These are phyloP conservation scores for Dendrobium chrysotoxum DNA, from an alignment of 106 monocot species.

Conservation along the genomic window DNA sequence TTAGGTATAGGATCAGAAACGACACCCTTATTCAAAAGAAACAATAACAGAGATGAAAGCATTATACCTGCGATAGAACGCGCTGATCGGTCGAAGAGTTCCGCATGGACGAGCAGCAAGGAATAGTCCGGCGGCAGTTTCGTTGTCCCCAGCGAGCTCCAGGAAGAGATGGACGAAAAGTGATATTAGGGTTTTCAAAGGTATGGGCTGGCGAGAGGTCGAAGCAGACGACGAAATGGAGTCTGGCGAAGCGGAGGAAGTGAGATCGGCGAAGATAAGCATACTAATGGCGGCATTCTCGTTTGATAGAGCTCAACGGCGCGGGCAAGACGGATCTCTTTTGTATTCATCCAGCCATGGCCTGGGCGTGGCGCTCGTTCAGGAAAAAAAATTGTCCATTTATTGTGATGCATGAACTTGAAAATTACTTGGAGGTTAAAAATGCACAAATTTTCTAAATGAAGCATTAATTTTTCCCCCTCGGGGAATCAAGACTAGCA, in stretches of 20 bases:
- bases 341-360: too few relatives aligned
- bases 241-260: background rate
- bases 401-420: too few relatives aligned
- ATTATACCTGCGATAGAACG: conserved; percentile 18
- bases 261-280: background rate
- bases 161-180: background rate
- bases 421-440: too few relatives aligned
- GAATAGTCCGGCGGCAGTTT: conserved; percentile 5
- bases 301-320: background rate
- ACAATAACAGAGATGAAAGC: background rate
- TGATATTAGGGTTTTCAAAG: background rate
- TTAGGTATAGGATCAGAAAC: conserved; percentile 2
- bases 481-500: too few relatives aligned
- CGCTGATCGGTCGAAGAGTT: background rate
- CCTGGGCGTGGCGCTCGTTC: too few relatives aligned
- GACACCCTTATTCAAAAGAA: background rate
- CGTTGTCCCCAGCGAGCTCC: background rate
- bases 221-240: background rate
- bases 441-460: too few relatives aligned
- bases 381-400: too few relatives aligned
- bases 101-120: conserved; percentile 6
- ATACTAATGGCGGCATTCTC: background rate
- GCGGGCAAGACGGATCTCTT: too few relatives aligned
- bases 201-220: background rate
- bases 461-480: too few relatives aligned